Evolutionary conservation across 2,329 filamentous ascomycete genomes (phyloP), one percentile per base, ranked within the genome.

Genomic region (Aspergillus sp.): DNA sequence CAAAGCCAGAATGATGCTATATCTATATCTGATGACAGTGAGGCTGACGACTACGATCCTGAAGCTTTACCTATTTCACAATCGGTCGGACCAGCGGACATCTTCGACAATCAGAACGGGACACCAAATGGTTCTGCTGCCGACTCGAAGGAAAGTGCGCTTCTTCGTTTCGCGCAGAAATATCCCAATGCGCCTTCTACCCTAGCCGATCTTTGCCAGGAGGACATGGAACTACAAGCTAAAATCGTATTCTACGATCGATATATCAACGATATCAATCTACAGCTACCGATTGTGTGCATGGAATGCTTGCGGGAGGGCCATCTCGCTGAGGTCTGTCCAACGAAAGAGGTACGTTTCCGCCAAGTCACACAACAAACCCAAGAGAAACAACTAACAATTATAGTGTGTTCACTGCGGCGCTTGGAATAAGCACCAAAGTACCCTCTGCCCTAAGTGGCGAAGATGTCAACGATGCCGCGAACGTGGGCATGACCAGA

Each of bases 401-500:
- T 12, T 33, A 31, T 19, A 76, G 67, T 81, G 79, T 62, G 61
- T 70, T 31, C 74, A 80, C 62, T 81, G 79, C 60, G 70, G 72
- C 37, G 67, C 70, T 9, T 75, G 74, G 70, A 70, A 73, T 56
- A 37, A 71, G 39, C 79, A 80, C 58, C 66, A 74, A 56, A 73
- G 70, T 55, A 68, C 64, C 33, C 68, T 72, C 39, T 80, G 77
- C 55, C 75, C 77, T 17, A 63, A 67, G 23, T 75, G 76, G 68
- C 66, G 70, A 58, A 67, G 76, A 61, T 80, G 77, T 63, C 67
- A 73, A 49, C 86, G 84, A 67, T 91, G 89, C 71, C 81, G 79
- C 48, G 83, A 87, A 70, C 76, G 82, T 44, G 88, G 88, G 9
- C 89, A 91, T 66, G 64, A 66, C 51, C 71, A 74, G 17, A 64